Evolutionary conservation across 768 basidiomycete genomes (phyloP).

Genomic region (Suillus ampliporus): DNA sequence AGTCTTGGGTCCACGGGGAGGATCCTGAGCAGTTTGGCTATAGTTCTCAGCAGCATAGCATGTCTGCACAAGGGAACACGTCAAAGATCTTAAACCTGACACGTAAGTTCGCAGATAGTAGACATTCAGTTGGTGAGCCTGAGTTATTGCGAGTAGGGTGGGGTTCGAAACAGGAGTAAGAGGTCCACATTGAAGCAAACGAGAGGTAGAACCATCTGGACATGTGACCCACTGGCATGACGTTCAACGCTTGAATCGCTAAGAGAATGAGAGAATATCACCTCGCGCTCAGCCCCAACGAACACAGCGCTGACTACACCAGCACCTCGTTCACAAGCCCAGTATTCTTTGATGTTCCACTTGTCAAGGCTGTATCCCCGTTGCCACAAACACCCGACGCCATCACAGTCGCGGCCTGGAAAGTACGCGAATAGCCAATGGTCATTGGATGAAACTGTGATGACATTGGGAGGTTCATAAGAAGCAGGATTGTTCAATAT

Average conservation of each 20-base stretch:
- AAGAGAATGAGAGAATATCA: constrained; percentile 29
- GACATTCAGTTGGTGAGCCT: constrained; percentile 60
- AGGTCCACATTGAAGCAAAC: constrained; percentile 67
- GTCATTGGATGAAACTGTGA: constrained; percentile 63
- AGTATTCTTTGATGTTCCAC: constrained; percentile 65
- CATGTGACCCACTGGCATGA: constrained; percentile 57
- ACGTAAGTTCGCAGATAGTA: constrained; percentile 57
- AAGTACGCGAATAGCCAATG: constrained; percentile 79
- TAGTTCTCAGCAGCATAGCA: constrained; percentile 42
- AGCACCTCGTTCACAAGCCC: constrained; percentile 55
- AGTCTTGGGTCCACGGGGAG: constrained; percentile 42
- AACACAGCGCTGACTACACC: constrained; percentile 68
- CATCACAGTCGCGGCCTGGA: constrained; percentile 60
- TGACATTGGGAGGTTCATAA: constrained; percentile 66
- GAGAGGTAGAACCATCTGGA: constrained; percentile 50
- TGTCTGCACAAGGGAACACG: constrained; percentile 52
- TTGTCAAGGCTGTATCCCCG: constrained; percentile 61
- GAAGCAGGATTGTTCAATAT: constrained; percentile 50
- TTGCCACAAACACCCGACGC: constrained; percentile 70
- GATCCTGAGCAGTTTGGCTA: constrained; percentile 35
- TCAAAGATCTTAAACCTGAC: constrained; percentile 50
- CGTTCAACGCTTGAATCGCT: constrained; percentile 5
- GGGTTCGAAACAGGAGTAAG: constrained; percentile 54
- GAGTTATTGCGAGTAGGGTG: constrained; percentile 68
- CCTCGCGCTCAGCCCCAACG: constrained; percentile 66